These are phyloP conservation scores for Stygiomarasmius scandens DNA, from an alignment of 1,284 basidiomycete genomes.

Conservation along the genomic window DNA sequence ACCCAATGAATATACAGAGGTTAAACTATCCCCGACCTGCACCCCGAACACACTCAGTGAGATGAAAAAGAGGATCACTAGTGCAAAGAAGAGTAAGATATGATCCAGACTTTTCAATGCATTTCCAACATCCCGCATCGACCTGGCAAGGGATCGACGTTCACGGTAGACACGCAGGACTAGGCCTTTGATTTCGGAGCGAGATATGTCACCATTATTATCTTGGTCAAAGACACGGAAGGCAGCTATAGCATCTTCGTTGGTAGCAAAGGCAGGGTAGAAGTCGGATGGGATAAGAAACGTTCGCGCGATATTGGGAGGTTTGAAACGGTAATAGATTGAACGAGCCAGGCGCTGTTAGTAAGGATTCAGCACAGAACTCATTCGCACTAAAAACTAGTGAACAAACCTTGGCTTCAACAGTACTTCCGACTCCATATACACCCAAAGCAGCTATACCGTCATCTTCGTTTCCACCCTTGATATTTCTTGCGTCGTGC, in stretches of 20 bases:
- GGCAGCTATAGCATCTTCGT: constrained; percentile 60
- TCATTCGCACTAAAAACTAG: no score
- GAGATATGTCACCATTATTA: constrained; percentile 78
- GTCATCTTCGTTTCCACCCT: constrained; percentile 48
- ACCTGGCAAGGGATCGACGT: constrained; percentile 67
- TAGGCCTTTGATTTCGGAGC: constrained; percentile 73
- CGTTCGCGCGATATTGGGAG: constrained; percentile 45
- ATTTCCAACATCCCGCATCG: constrained; percentile 70
- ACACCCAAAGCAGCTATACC: constrained; percentile 34
- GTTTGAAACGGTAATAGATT: constrained; percentile 68
- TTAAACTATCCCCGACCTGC: constrained; percentile 59
- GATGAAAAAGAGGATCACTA: constrained; percentile 71
- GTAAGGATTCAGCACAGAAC: no score
- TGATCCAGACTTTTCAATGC: constrained; percentile 66
- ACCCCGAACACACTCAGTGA: constrained; percentile 72
- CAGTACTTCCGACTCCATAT: constrained; percentile 49
- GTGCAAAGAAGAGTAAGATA: constrained; percentile 63
- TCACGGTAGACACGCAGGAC: constrained; percentile 78
- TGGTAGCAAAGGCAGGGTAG: constrained; percentile 64
- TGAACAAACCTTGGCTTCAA: constrained; percentile 66
- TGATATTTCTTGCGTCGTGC: constrained; percentile 74
- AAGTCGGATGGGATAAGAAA: constrained; percentile 75
- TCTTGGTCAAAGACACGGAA: constrained; percentile 80
- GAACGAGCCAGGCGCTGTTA: constrained; percentile 68
- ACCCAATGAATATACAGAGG: constrained; percentile 68